Conservation (phyloP, 768 basidiomycete genomes). For the Floccularia luteovirens region DNA sequence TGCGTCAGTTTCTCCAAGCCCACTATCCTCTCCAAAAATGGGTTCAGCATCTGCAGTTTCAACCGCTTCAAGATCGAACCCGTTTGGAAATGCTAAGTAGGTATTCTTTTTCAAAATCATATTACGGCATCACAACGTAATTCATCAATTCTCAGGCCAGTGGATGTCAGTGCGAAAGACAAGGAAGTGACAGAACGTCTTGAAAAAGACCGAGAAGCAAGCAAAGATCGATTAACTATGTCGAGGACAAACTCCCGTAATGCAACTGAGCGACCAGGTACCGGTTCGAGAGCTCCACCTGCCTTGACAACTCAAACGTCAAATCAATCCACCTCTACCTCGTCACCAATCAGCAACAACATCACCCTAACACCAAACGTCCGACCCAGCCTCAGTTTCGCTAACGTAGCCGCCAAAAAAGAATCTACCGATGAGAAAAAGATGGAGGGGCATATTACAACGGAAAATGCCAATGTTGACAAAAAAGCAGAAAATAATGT, state of each 20-base stretch:
- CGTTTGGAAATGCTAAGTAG: constrained; percentile 84
- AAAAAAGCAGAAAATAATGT: constrained; percentile 8
- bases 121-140: neutral
- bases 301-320: constrained; percentile 20
- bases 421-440: constrained; percentile 16
- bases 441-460: constrained; percentile 8
- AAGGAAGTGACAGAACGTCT: constrained; percentile 66
- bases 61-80: constrained; percentile 47
- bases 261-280: constrained; percentile 39
- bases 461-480: constrained; percentile 10
- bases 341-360: constrained; percentile 17
- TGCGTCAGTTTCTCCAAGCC: constrained; percentile 62
- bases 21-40: constrained; percentile 75
- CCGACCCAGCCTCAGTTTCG: constrained; percentile 75
- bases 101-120: constrained; percentile 11
- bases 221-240: constrained; percentile 44
- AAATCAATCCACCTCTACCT: constrained; percentile 11
- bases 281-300: constrained; percentile 20
- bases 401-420: constrained; percentile 60
- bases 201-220: constrained; percentile 56
- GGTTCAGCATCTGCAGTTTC: constrained; percentile 31
- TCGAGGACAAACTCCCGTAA: constrained; percentile 44
- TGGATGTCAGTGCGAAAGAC: constrained; percentile 76
- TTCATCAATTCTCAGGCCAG: constrained; percentile 46
- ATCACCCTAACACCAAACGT: constrained; percentile 40